Percentiles rank a stretch among this genome's conserved stretches.
phyloP scores from a whole-genome alignment of 108 stramenopile species.

The Stephanodiscus triporus region DNA sequence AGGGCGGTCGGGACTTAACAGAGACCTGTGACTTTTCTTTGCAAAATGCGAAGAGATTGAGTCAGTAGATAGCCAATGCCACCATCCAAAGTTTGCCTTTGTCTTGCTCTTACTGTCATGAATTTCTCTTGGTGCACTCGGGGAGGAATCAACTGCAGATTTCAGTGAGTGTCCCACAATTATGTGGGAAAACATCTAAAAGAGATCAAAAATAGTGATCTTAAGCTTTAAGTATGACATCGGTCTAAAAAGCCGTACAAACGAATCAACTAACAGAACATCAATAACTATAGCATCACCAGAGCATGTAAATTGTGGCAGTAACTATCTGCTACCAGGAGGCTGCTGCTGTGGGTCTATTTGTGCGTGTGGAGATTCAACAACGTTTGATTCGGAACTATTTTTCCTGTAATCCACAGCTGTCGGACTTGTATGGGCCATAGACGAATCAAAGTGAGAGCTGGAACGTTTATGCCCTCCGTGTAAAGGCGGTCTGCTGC shows the following conservation, averaged over 20 bases:
- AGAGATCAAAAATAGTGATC: neutral
- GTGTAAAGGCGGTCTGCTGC: conserved; percentile 32
- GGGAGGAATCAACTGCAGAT: too few species aligned
- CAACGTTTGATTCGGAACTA: conserved; percentile 8
- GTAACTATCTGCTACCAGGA: neutral
- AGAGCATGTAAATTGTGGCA: neutral
- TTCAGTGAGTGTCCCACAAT: neutral
- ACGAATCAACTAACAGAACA: neutral
- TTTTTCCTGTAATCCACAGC: conserved; percentile 28
- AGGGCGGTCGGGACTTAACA: too few species aligned
- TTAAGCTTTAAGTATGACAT: neutral
- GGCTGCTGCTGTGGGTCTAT: conserved; percentile 12
- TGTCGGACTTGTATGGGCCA: conserved; percentile 5
- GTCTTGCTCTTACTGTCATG: too few species aligned
- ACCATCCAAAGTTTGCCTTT: too few species aligned
- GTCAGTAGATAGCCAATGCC: too few species aligned
- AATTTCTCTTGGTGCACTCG: too few species aligned
- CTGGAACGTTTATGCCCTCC: conserved; percentile 49
- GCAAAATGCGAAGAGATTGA: too few species aligned
- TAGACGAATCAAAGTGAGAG: conserved; percentile 42
- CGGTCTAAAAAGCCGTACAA: neutral
- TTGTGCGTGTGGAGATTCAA: conserved; percentile 12
- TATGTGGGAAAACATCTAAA: neutral
- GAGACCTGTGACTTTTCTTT: too few species aligned
- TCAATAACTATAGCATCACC: neutral